These are phyloP conservation scores for Neofusicoccum cordaticola DNA, from an alignment of 2,329 filamentous ascomycete genomes.

Conservation along the genomic window DNA sequence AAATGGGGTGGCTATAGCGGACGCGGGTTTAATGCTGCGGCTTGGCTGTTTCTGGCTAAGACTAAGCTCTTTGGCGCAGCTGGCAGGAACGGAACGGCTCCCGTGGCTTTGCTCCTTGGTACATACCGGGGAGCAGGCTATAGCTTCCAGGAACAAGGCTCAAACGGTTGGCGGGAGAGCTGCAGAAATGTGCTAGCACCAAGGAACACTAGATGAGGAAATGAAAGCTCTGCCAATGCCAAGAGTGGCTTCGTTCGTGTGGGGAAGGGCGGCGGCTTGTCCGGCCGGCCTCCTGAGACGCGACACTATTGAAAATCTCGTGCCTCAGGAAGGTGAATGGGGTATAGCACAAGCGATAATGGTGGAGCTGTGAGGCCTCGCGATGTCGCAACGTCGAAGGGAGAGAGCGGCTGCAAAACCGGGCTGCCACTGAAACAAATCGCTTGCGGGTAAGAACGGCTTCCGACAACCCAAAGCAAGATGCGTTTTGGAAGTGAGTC, in stretches of 20 bases:
- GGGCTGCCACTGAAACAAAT: background rate
- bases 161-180: background rate
- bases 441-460: background rate
- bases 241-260: background rate
- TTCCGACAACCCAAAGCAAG: background rate
- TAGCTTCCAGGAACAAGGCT: background rate
- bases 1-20: background rate
- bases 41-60: slow-evolving; percentile 2
- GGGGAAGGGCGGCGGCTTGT: background rate
- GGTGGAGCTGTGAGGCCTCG: background rate
- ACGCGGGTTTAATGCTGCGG: background rate
- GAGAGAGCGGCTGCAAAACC: background rate
- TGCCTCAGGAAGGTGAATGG: background rate
- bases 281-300: background rate
- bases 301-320: background rate
- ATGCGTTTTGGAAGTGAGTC: background rate
- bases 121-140: background rate
- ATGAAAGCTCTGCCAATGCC: background rate
- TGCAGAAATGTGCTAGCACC: background rate
- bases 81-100: background rate
- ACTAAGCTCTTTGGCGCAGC: background rate
- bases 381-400: background rate
- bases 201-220: background rate
- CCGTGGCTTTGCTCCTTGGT: background rate
- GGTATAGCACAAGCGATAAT: background rate